These are phyloP conservation scores for Aspergillus pseudonomiae DNA, from an alignment of 2,329 filamentous ascomycete genomes.

Conservation along the genomic window DNA sequence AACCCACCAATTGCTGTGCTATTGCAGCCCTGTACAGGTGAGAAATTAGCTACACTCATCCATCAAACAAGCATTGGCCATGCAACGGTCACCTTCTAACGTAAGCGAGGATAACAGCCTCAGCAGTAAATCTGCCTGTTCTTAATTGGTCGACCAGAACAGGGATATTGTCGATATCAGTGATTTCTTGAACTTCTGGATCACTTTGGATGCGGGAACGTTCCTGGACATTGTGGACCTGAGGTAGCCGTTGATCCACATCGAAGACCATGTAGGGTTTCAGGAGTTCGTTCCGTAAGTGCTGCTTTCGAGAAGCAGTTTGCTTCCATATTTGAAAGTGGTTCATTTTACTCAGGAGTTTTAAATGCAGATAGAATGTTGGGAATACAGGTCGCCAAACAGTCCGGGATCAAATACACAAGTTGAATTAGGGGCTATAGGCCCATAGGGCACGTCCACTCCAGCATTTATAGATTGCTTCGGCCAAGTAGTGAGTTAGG, in stretches of 20 bases:
- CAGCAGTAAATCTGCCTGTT: slow-evolving; percentile 30
- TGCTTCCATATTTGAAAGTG: slow-evolving; percentile 32
- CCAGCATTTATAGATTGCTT: background rate
- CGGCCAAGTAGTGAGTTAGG: background rate
- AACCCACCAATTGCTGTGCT: slow-evolving; percentile 33
- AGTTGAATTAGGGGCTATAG: background rate
- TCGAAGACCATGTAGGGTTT: slow-evolving; percentile 32
- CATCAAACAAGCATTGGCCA: background rate
- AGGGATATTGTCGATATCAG: slow-evolving; percentile 34
- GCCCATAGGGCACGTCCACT: background rate
- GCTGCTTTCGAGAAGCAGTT: slow-evolving; percentile 32
- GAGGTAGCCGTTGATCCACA: slow-evolving; percentile 26
- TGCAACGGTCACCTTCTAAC: slow-evolving; percentile 34
- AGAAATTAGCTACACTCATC: background rate
- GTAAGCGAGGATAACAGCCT: slow-evolving; percentile 34
- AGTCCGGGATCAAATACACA: background rate
- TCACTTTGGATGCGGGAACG: slow-evolving; percentile 29
- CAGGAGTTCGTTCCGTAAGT: slow-evolving; percentile 29
- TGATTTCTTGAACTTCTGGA: slow-evolving; percentile 30
- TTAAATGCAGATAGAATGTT: background rate
- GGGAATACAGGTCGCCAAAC: background rate
- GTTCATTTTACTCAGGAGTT: slow-evolving; percentile 21
- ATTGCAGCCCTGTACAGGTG: slow-evolving; percentile 27
- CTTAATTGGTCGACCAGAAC: slow-evolving; percentile 24
- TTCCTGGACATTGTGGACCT: slow-evolving; percentile 25